Percentiles rank a stretch among this genome's conserved stretches.
Conservation (phyloP, 768 basidiomycete genomes). For the Jaapia argillacea region DNA sequence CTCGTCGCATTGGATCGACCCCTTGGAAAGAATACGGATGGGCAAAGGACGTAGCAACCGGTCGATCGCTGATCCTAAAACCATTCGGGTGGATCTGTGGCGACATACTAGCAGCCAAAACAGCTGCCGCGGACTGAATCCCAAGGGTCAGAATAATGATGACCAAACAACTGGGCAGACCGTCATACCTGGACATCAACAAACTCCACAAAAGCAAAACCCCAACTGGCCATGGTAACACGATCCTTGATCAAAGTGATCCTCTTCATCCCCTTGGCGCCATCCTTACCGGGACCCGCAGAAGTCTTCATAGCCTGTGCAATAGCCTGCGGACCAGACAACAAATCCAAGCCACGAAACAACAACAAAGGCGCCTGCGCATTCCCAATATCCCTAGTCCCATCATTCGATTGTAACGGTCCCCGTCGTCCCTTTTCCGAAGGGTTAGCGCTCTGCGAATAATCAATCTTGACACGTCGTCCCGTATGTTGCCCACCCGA, state of each 20-base stretch:
- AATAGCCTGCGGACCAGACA: conserved; percentile 84
- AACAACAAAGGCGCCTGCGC: conserved; percentile 74
- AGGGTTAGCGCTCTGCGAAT: conserved; percentile 76
- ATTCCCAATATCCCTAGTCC: conserved; percentile 92
- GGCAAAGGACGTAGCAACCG: conserved; percentile 89
- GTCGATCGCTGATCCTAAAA: conserved; percentile 82
- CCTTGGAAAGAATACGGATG: conserved; percentile 87
- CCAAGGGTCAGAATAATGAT: conserved; percentile 3
- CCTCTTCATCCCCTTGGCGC: conserved; percentile 79
- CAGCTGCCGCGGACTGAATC: conserved; percentile 68
- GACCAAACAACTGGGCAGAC: neutral
- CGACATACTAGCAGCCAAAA: conserved; percentile 83
- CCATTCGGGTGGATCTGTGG: conserved; percentile 84
- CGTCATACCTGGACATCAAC: conserved; percentile 72
- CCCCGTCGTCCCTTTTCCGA: conserved; percentile 50
- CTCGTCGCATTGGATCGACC: conserved; percentile 63
- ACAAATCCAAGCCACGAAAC: conserved; percentile 82
- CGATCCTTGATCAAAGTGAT: conserved; percentile 88
- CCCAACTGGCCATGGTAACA: conserved; percentile 79
- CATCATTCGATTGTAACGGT: conserved; percentile 75
- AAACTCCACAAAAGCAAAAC: conserved; percentile 93
- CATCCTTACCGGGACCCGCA: conserved; percentile 66
- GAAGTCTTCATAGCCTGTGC: conserved; percentile 76
- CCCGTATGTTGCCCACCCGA: conserved; percentile 64
- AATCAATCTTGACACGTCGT: conserved; percentile 91